Conservation (phyloP, 352 stramenopile genomes). For the Aphanomyces cochlioides region DNA sequence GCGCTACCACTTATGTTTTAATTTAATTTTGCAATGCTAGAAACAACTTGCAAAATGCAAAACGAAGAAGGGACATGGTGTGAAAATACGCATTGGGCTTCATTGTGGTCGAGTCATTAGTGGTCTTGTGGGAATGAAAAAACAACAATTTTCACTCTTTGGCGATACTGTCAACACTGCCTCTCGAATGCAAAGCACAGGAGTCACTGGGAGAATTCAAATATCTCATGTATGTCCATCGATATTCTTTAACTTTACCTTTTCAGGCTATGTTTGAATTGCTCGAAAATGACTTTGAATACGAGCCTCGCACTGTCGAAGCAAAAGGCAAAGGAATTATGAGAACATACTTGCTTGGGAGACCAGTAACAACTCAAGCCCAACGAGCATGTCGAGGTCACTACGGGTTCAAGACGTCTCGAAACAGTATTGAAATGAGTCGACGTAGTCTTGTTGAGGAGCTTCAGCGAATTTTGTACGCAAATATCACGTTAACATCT, state of each 20-base stretch:
- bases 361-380: slow-evolving; percentile 62
- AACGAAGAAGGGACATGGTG: slow-evolving; percentile 66
- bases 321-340: slow-evolving; percentile 85
- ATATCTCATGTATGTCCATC: slow-evolving; percentile 45
- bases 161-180: slow-evolving; percentile 90
- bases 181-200: slow-evolving; percentile 87
- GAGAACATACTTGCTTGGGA: slow-evolving; percentile 76
- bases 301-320: slow-evolving; percentile 75
- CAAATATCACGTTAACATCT: too few species aligned
- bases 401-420: neutral
- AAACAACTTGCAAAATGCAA: slow-evolving; percentile 41
- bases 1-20: too few species aligned
- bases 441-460: slow-evolving; percentile 1
- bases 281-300: slow-evolving; percentile 63
- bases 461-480: neutral
- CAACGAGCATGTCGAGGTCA: slow-evolving; percentile 46
- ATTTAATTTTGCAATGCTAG: too few species aligned
- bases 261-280: slow-evolving; percentile 66
- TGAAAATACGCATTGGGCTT: slow-evolving; percentile 89
- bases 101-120: slow-evolving; percentile 88
- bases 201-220: slow-evolving; percentile 72
- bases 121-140: slow-evolving; percentile 87
- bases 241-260: too few species aligned
- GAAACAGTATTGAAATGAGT: neutral
- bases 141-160: slow-evolving; percentile 92